Percentiles rank a stretch among this genome's conserved stretches.
Conservation (phyloP, 2,329 filamentous ascomycete species). For the Phaeosphaeriaceae sp. region DNA sequence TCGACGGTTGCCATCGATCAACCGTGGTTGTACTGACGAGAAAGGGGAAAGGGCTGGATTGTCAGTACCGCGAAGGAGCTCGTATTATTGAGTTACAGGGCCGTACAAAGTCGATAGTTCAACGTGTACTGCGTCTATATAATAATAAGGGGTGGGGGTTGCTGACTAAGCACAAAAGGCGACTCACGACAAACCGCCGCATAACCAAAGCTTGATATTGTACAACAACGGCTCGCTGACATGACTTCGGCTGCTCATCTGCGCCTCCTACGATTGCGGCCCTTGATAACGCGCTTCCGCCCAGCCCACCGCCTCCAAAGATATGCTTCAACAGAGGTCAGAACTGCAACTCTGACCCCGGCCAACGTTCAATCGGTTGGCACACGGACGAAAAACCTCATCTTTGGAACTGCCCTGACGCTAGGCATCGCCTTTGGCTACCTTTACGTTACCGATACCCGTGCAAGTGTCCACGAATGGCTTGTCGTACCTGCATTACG, state of each 20-base stretch:
- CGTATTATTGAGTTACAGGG: too few species aligned
- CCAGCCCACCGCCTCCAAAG: slow-evolving; percentile 25
- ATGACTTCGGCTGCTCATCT: slow-evolving; percentile 37
- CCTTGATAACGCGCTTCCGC: slow-evolving; percentile 24
- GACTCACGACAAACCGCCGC: too few species aligned
- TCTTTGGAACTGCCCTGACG: slow-evolving; percentile 62
- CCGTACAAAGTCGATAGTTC: too few species aligned
- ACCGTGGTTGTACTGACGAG: too few species aligned
- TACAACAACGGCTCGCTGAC: slow-evolving; percentile 21
- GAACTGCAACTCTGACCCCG: slow-evolving; percentile 36
- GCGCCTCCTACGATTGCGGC: slow-evolving; percentile 37
- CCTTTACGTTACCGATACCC: slow-evolving; percentile 61
- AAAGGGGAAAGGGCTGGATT: too few species aligned
- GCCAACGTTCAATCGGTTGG: slow-evolving; percentile 48
- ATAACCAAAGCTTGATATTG: too few species aligned
- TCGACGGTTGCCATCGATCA: too few species aligned
- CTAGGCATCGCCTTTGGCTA: slow-evolving; percentile 55
- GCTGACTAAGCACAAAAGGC: too few species aligned
- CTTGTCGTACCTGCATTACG: slow-evolving; percentile 67
- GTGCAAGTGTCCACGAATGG: slow-evolving; percentile 60
- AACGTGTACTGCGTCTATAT: too few species aligned
- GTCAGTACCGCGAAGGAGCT: too few species aligned
- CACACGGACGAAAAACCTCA: slow-evolving; percentile 56
- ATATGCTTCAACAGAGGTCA: slow-evolving; percentile 32
- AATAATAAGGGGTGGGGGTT: too few species aligned